A percentile compares a stretch with the other conserved stretches of the same genome.
These are phyloP conservation scores for Trichoderma atrobrunneum DNA, from an alignment of 2,329 filamentous ascomycete genomes.

Conservation along the genomic window DNA sequence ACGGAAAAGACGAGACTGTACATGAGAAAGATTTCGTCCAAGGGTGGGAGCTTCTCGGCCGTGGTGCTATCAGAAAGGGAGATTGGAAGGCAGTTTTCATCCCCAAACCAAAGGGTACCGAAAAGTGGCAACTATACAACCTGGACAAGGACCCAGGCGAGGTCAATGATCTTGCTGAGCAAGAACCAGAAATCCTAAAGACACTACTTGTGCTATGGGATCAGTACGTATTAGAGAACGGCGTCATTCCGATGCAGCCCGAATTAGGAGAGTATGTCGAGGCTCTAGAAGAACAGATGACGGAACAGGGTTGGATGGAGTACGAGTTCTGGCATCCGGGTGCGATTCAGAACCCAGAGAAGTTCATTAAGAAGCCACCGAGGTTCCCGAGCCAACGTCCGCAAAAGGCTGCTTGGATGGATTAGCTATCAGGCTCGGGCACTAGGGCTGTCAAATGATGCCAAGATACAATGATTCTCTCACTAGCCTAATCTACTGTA, in stretches of 20 bases:
- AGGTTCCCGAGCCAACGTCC: neutral
- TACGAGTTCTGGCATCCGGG: neutral
- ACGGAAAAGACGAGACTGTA: neutral
- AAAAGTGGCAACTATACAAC: neutral
- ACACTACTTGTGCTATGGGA: neutral
- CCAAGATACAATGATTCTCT: too few species aligned
- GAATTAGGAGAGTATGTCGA: neutral
- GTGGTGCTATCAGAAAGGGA: conserved; percentile 1
- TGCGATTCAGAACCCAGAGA: neutral
- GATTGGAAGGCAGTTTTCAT: neutral
- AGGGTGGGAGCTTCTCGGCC: neutral
- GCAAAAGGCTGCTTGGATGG: neutral
- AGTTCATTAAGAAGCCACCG: neutral
- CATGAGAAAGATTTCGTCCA: neutral
- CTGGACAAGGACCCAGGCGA: neutral
- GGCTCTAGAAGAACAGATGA: neutral
- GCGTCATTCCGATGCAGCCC: neutral
- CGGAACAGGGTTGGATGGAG: neutral
- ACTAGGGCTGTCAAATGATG: neutral
- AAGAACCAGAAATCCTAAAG: neutral
- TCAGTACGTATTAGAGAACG: neutral
- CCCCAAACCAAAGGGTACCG: conserved; percentile 18
- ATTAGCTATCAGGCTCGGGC: neutral
- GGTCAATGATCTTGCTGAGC: neutral
- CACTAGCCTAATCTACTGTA: too few species aligned